Evolutionary conservation across 345 rosid species (phyloP).

Genomic region (Ceriops zippeliana): DNA sequence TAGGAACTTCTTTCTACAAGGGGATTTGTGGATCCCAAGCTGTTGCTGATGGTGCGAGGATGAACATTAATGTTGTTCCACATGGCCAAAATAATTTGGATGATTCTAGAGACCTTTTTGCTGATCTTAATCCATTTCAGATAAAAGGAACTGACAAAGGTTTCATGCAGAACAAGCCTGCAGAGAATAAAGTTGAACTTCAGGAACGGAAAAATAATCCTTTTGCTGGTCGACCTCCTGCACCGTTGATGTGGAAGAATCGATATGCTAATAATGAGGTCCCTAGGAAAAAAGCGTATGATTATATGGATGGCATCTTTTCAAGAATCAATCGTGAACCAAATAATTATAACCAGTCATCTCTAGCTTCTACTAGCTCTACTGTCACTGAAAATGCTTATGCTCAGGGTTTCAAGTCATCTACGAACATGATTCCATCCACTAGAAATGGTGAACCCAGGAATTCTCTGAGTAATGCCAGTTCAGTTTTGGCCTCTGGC

Average conservation of each 20-base stretch:
- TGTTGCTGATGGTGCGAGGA: slow-evolving; percentile 57
- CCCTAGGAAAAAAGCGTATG: slow-evolving; percentile 69
- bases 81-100: slow-evolving; percentile 60
- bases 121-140: slow-evolving; percentile 94
- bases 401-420: slow-evolving; percentile 39
- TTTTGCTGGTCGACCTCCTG: slow-evolving; percentile 61
- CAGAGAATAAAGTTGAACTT: slow-evolving; percentile 51
- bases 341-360: slow-evolving; percentile 48
- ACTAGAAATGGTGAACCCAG: slow-evolving; percentile 39
- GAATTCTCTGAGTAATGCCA: slow-evolving; percentile 35
- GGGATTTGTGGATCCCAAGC: slow-evolving; percentile 55
- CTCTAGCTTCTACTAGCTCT: slow-evolving; percentile 50
- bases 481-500: slow-evolving; percentile 38
- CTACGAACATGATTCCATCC: slow-evolving; percentile 35
- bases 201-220: slow-evolving; percentile 53
- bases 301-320: slow-evolving; percentile 57
- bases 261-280: slow-evolving; percentile 75
- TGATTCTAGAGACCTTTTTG: slow-evolving; percentile 73
- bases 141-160: slow-evolving; percentile 73
- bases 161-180: slow-evolving; percentile 46
- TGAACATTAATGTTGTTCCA: slow-evolving; percentile 70
- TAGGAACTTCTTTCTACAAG: slow-evolving; percentile 49
- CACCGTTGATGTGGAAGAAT: slow-evolving; percentile 81
- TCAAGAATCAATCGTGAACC: slow-evolving; percentile 73
- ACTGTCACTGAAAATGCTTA: slow-evolving; percentile 36